Evolutionary conservation across 2,329 filamentous ascomycete genomes (phyloP).

Genomic region (Ustilaginoidea virens): DNA sequence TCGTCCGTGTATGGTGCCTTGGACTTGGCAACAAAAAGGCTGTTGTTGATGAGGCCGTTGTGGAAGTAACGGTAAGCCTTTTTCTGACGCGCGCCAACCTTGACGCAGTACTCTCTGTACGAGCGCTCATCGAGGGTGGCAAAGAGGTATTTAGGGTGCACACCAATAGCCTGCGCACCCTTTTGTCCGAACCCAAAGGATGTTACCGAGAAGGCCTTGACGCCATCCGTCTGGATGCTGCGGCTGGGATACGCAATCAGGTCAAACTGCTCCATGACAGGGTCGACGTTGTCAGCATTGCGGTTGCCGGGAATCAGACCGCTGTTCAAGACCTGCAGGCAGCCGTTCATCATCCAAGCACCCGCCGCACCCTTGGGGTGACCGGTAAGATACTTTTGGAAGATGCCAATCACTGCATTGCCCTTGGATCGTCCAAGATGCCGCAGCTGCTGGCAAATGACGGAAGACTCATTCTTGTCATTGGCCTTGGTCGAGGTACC

Average conservation of each 20-base stretch:
- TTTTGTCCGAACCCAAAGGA: slow-evolving; percentile 99
- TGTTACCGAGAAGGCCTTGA: slow-evolving; percentile 98
- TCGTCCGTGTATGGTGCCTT: slow-evolving; percentile 81
- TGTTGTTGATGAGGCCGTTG: slow-evolving; percentile 96
- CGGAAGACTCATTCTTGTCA: slow-evolving; percentile 98
- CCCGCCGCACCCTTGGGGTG: slow-evolving; percentile 98
- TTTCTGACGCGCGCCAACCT: slow-evolving; percentile 90
- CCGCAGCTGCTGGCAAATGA: slow-evolving; percentile 89
- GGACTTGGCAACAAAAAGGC: slow-evolving; percentile 88
- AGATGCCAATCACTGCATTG: slow-evolving; percentile 89
- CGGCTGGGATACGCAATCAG: slow-evolving; percentile 95
- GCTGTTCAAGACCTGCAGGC: slow-evolving; percentile 84
- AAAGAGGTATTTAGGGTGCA: slow-evolving; percentile 91
- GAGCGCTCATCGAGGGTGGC: slow-evolving; percentile 81
- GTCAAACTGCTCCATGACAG: slow-evolving; percentile 93
- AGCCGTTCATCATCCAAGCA: slow-evolving; percentile 99
- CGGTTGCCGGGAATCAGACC: slow-evolving; percentile 93
- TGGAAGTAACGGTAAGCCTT: slow-evolving; percentile 98
- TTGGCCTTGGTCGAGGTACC: slow-evolving; percentile 97
- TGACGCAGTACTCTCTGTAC: slow-evolving; percentile 68
- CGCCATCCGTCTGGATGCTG: slow-evolving; percentile 88
- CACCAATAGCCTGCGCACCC: slow-evolving; percentile 91
- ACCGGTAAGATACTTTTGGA: slow-evolving; percentile 98
- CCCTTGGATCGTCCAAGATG: slow-evolving; percentile 94
- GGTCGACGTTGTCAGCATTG: slow-evolving; percentile 94